Evolutionary conservation across 23 red algal genomes (phyloP).

Genomic region (Gracilaria gracilis): DNA sequence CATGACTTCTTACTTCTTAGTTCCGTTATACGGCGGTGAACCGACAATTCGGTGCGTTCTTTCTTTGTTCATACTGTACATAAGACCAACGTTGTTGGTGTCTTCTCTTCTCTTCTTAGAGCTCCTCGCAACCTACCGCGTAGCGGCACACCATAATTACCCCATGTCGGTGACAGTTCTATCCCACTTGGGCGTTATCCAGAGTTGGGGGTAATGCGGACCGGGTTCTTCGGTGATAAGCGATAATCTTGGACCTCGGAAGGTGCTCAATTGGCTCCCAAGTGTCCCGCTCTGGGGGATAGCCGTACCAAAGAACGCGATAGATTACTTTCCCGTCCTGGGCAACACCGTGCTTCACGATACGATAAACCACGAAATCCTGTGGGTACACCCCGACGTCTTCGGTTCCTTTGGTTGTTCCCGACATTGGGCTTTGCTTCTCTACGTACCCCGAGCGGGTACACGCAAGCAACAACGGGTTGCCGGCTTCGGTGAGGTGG

Average conservation of each 20-base stretch:
- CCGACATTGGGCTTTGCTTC: background rate
- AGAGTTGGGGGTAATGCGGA: background rate
- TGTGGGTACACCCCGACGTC: background rate
- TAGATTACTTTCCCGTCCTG: slow-evolving; percentile 6
- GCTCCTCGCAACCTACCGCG: too few relatives aligned
- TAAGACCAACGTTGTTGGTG: too few relatives aligned
- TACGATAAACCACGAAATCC: slow-evolving; percentile 20
- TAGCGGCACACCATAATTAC: too few relatives aligned
- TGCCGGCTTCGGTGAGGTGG: too few relatives aligned
- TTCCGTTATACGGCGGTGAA: too few relatives aligned
- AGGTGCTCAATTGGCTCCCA: slow-evolving; percentile 2
- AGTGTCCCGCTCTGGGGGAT: background rate
- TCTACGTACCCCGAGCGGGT: too few relatives aligned
- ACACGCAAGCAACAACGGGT: too few relatives aligned
- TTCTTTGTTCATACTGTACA: too few relatives aligned
- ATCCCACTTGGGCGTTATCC: slow-evolving; percentile 23
- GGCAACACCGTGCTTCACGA: slow-evolving; percentile 1
- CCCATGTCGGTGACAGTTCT: too few relatives aligned
- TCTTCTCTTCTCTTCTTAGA: too few relatives aligned
- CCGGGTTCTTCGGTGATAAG: background rate
- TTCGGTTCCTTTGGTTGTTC: background rate
- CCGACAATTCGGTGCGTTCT: too few relatives aligned
- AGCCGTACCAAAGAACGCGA: slow-evolving; percentile 20
- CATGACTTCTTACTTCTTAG: too few relatives aligned
- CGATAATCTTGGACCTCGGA: background rate